phyloP scores from a whole-genome alignment of 2,329 filamentous ascomycete genomes.

The Cercospora sesami region DNA sequence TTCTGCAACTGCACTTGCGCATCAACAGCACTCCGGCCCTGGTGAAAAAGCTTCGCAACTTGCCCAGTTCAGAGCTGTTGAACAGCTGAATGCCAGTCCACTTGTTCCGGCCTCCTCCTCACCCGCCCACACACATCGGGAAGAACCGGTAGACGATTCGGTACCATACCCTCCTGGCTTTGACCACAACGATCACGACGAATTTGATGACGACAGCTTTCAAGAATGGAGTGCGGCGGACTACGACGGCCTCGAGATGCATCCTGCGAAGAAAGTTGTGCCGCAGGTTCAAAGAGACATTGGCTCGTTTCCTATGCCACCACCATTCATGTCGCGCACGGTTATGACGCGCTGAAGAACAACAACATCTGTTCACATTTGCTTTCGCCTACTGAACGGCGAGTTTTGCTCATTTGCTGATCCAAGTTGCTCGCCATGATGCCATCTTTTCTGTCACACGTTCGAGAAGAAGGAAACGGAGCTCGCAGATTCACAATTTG shows the following conservation, averaged over 20 bases:
- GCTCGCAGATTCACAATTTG: not conserved
- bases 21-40: not conserved
- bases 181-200: not conserved
- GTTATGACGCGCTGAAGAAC: not conserved
- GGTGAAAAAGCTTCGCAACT: not conserved
- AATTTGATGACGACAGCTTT: not conserved
- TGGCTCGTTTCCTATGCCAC: constrained; percentile 3
- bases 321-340: constrained; percentile 1
- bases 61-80: not conserved
- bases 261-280: not conserved
- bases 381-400: not conserved
- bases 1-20: not conserved
- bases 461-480: not conserved
- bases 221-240: constrained; percentile 7
- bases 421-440: not conserved
- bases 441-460: not conserved
- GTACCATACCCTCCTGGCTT: not conserved
- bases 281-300: not conserved
- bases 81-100: constrained; percentile 9
- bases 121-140: not conserved
- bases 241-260: not conserved
- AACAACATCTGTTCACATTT: not conserved
- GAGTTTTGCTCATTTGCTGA: not conserved
- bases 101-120: constrained; percentile 5
- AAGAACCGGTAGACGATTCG: not conserved